Conservation (phyloP, 768 basidiomycete genomes). For the Epithele typhae region DNA sequence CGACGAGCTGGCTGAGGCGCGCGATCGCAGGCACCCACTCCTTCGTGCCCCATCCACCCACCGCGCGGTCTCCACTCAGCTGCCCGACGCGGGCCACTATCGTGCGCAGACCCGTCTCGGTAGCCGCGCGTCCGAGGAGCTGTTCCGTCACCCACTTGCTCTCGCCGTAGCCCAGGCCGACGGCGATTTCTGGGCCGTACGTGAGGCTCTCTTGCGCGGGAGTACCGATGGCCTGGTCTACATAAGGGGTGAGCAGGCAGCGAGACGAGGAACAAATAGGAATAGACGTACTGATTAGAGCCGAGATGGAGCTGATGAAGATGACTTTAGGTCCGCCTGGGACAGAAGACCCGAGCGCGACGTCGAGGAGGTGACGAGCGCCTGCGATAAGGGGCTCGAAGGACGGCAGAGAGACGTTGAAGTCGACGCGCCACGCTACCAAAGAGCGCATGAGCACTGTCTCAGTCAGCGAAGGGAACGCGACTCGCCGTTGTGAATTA, state of each 20-base stretch:
- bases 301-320: slow-evolving; percentile 16
- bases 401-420: slow-evolving; percentile 34
- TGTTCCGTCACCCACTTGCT: slow-evolving; percentile 31
- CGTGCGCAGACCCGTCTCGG: slow-evolving; percentile 27
- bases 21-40: slow-evolving; percentile 43
- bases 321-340: slow-evolving; percentile 21
- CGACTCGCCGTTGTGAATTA: slow-evolving; percentile 23
- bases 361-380: slow-evolving; percentile 13
- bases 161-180: slow-evolving; percentile 29
- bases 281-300: slow-evolving; percentile 6
- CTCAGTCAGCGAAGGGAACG: too few relatives aligned
- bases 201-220: slow-evolving; percentile 5
- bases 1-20: slow-evolving; percentile 22
- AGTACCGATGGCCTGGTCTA: not conserved
- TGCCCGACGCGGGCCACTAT: slow-evolving; percentile 32
- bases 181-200: slow-evolving; percentile 18
- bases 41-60: slow-evolving; percentile 27
- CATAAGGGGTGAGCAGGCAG: not conserved
- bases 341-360: slow-evolving; percentile 8
- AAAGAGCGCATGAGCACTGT: not conserved
- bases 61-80: slow-evolving; percentile 23
- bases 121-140: slow-evolving; percentile 27
- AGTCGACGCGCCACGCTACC: slow-evolving; percentile 37
- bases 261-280: slow-evolving; percentile 19
- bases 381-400: slow-evolving; percentile 34